Evolutionary conservation across 331 rosid species (phyloP).

Genomic region (Malus hybrid): DNA sequence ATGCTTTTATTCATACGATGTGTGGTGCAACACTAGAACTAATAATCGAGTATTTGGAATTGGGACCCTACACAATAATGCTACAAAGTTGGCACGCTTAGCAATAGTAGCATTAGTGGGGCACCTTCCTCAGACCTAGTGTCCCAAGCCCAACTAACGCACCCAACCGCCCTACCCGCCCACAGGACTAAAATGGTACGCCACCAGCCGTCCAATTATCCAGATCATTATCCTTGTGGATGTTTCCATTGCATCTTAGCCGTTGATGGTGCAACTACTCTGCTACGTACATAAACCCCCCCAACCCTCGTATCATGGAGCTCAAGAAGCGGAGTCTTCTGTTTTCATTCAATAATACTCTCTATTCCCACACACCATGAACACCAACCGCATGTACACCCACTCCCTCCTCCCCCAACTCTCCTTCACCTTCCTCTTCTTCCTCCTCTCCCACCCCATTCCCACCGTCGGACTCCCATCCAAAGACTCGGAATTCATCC

Average conservation of each 20-base stretch:
- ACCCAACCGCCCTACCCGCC: conserved; percentile 21
- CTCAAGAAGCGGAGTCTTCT: too few species aligned
- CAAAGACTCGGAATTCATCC: conserved; percentile 55
- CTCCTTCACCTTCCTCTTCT: not conserved
- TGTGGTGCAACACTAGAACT: too few species aligned
- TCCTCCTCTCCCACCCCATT: not conserved
- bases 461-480: not conserved
- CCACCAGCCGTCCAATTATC: not conserved
- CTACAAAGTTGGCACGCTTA: conserved; percentile 41
- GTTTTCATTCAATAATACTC: too few species aligned
- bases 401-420: not conserved
- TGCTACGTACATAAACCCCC: too few species aligned
- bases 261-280: not conserved
- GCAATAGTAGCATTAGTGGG: conserved; percentile 12
- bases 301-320: too few species aligned
- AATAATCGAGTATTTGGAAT: not conserved
- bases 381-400: not conserved
- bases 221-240: not conserved
- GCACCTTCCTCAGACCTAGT: not conserved
- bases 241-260: not conserved
- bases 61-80: not conserved
- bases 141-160: conserved; percentile 3
- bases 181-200: not conserved
- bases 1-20: too few species aligned
- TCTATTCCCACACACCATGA: not conserved